These are phyloP conservation scores for Solanum tacnaense DNA, from an alignment of 257 asterid genomes.

Conservation along the genomic window DNA sequence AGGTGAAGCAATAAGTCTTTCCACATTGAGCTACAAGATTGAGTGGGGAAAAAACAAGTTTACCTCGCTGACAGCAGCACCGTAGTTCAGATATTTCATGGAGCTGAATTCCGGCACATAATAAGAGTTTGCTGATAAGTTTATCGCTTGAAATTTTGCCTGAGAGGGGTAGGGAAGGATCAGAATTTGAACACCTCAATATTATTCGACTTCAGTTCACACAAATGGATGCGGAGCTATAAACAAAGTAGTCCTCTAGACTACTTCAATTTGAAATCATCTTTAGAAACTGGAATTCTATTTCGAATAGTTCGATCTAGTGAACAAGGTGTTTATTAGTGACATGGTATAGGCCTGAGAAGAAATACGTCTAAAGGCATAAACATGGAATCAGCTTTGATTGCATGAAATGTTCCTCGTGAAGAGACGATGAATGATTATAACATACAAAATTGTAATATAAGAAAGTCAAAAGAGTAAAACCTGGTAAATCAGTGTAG, in stretches of 20 bases:
- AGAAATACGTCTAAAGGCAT: not conserved
- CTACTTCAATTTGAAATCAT: not conserved
- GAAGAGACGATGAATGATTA: not conserved
- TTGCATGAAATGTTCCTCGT: not conserved
- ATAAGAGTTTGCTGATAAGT: constrained; percentile 41
- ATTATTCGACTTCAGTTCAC: not conserved
- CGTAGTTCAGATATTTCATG: constrained; percentile 38
- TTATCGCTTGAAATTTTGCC: constrained; percentile 39
- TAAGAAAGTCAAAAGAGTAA: not conserved
- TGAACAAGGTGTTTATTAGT: not conserved
- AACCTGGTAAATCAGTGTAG: constrained; percentile 44
- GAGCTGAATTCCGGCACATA: constrained; percentile 39
- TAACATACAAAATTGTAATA: not conserved
- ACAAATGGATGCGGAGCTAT: not conserved
- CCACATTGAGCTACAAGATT: not conserved
- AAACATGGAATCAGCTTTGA: not conserved
- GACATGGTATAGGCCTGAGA: not conserved
- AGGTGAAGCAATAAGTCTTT: not conserved
- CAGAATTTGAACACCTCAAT: not conserved
- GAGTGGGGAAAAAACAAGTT: too few species aligned
- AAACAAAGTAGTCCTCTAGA: not conserved
- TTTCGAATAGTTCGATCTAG: not conserved
- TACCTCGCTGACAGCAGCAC: constrained; percentile 74
- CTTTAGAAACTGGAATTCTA: not conserved
- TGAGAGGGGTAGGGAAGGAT: constrained; percentile 1